These are phyloP conservation scores for Aureoboletus auriporus DNA, from an alignment of 768 basidiomycete species.

Conservation along the genomic window DNA sequence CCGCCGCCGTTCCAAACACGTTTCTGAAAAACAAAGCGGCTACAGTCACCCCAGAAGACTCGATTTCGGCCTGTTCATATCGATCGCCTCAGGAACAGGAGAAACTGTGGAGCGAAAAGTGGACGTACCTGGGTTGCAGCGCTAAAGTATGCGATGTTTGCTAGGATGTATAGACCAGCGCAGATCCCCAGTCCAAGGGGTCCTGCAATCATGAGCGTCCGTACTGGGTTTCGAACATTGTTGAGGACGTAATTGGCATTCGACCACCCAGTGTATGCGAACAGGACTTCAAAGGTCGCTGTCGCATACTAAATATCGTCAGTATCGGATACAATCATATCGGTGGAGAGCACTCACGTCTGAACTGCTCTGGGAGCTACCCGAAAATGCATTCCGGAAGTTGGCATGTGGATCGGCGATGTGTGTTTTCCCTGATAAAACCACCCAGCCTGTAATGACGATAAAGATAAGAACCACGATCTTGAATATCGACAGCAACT, in stretches of 20 bases:
- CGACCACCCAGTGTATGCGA: slow-evolving; percentile 49
- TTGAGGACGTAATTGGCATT: slow-evolving; percentile 58
- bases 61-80: slow-evolving; percentile 38
- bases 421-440: slow-evolving; percentile 53
- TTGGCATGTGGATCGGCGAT: slow-evolving; percentile 55
- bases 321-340: background rate
- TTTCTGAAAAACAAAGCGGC: slow-evolving; percentile 57
- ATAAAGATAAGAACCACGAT: slow-evolving; percentile 51
- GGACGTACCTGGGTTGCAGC: slow-evolving; percentile 21
- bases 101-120: no score
- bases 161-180: slow-evolving; percentile 48
- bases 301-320: slow-evolving; percentile 47
- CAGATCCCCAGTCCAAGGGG: slow-evolving; percentile 56
- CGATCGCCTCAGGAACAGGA: background rate
- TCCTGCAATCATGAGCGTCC: slow-evolving; percentile 59
- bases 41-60: slow-evolving; percentile 49
- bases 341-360: slow-evolving; percentile 27
- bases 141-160: slow-evolving; percentile 57
- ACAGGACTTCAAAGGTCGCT: slow-evolving; percentile 56
- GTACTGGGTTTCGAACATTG: slow-evolving; percentile 55
- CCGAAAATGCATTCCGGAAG: slow-evolving; percentile 55
- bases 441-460: slow-evolving; percentile 56
- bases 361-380: slow-evolving; percentile 49
- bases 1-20: slow-evolving; percentile 51
- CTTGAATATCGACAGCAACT: slow-evolving; percentile 51